Conservation (phyloP, 148 eudicot species). For the Camellia granthamiana region DNA sequence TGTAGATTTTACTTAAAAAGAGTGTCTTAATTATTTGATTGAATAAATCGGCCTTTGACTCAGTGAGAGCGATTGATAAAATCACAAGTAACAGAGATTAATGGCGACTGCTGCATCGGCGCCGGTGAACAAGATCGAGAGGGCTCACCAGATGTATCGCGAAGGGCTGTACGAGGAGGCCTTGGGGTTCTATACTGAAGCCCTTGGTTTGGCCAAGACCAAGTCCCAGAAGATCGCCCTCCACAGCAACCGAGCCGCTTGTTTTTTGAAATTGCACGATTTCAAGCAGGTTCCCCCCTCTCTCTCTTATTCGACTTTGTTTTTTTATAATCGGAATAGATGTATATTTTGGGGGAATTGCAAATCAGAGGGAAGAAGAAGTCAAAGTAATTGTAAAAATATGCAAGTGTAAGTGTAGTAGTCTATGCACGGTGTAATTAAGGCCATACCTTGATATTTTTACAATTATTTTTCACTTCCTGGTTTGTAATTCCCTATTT, state of each 20-base stretch:
- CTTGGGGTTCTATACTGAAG: constrained; percentile 58
- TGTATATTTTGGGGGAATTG: neutral
- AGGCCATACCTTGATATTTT: no score
- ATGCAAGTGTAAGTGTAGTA: no score
- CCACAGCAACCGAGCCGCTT: constrained; percentile 97
- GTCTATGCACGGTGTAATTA: no score
- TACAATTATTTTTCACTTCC: neutral
- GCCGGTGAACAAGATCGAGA: constrained; percentile 67
- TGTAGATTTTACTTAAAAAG: neutral
- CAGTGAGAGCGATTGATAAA: neutral
- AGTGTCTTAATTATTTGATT: neutral
- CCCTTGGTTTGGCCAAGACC: constrained; percentile 63
- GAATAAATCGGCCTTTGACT: neutral
- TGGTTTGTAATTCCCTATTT: neutral
- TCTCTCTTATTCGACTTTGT: neutral
- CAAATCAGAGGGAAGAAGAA: no score
- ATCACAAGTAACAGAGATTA: neutral
- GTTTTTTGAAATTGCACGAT: constrained; percentile 71
- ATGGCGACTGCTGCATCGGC: constrained; percentile 23
- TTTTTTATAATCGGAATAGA: neutral
- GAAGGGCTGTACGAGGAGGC: constrained; percentile 70
- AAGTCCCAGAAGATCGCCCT: constrained; percentile 88
- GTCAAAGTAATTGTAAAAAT: no score
- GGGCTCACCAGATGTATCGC: constrained; percentile 86
- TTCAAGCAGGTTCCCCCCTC: constrained; percentile 61